A percentile compares a stretch with the other conserved stretches of the same genome.
Conservation (phyloP, 805 yeast genomes). For the Metschnikowia peoriensis region DNA sequence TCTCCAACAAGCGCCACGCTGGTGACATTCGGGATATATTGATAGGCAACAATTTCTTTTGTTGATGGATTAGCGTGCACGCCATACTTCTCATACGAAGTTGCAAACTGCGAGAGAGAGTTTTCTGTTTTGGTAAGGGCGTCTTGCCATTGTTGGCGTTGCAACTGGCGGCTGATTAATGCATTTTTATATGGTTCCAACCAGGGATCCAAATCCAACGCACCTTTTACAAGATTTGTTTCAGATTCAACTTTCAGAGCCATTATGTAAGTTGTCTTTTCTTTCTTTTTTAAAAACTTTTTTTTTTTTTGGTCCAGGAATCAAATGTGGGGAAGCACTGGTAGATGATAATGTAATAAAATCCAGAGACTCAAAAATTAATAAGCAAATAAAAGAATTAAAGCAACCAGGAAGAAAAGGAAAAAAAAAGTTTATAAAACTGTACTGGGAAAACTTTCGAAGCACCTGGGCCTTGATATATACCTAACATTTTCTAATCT, state of each 20-base stretch:
- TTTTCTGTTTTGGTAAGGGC: slow-evolving; percentile 58
- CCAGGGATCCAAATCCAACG: slow-evolving; percentile 81
- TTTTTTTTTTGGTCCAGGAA: neutral
- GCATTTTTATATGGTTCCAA: slow-evolving; percentile 73
- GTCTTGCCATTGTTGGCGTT: slow-evolving; percentile 63
- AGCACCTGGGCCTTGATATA: too few relatives aligned
- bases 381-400: neutral
- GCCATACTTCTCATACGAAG: slow-evolving; percentile 75
- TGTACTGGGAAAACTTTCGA: too few relatives aligned
- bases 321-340: neutral
- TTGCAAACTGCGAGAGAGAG: slow-evolving; percentile 60
- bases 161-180: slow-evolving; percentile 62
- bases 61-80: slow-evolving; percentile 56
- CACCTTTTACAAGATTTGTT: slow-evolving; percentile 44
- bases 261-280: neutral
- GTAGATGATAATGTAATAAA: neutral
- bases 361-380: neutral
- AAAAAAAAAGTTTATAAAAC: too few relatives aligned
- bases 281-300: too few relatives aligned
- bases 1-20: slow-evolving; percentile 85
- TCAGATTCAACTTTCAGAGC: neutral
- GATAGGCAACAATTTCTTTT: slow-evolving; percentile 60
- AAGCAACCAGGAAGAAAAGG: neutral
- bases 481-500: too few relatives aligned
- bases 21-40: slow-evolving; percentile 89